Conservation (phyloP, 2,329 filamentous ascomycete genomes). For the Ceratocystis huliohia region DNA sequence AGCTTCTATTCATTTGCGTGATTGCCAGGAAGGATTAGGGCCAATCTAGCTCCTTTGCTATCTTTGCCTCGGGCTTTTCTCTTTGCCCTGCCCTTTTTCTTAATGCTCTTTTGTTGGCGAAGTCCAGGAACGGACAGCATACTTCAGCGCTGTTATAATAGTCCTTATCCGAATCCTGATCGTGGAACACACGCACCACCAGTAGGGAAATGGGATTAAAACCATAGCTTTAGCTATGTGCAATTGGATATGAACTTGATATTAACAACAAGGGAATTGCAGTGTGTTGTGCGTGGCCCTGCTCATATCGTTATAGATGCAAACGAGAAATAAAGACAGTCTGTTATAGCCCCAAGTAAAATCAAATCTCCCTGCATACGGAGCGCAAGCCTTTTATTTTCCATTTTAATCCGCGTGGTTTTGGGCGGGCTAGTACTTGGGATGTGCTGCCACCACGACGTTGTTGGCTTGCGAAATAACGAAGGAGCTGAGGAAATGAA, state of each 20-base stretch:
- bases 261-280: not conserved
- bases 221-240: slow-evolving; percentile 3
- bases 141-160: not conserved
- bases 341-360: not conserved
- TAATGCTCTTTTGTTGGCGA: not conserved
- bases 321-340: not conserved
- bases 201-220: slow-evolving; percentile 2
- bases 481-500: slow-evolving; percentile 1
- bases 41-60: not conserved
- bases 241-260: not conserved
- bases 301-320: not conserved
- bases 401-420: not conserved
- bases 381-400: not conserved
- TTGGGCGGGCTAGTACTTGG: not conserved
- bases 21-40: not conserved
- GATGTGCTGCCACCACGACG: not conserved
- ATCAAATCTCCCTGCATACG: not conserved
- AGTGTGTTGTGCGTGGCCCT: not conserved
- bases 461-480: not conserved
- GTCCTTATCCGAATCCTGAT: slow-evolving; percentile 1
- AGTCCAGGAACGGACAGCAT: not conserved
- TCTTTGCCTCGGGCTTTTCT: not conserved
- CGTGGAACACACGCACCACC: not conserved
- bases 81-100: not conserved
- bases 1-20: not conserved